Evolutionary conservation across 2,329 filamentous ascomycete species (phyloP), one percentile per base, ranked within the genome.

Genomic region (Claviceps pazoutovae): DNA sequence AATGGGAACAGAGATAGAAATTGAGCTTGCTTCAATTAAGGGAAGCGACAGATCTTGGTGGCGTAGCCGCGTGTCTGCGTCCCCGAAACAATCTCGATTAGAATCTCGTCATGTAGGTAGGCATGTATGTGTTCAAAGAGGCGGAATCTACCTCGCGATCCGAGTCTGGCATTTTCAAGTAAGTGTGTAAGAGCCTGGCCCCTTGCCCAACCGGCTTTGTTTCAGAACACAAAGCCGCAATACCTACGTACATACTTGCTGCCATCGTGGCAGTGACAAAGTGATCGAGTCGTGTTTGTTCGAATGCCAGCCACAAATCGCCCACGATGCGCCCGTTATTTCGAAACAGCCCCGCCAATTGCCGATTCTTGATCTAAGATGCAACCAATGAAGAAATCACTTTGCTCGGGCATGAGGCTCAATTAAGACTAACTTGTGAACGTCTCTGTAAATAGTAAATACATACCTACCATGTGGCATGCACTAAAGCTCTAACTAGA

Each of bases 71-170:
- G 17, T 41, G 7, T 21, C 26, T 41, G 48, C 17, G 48, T 37
- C 13, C 23, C 48, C 44, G 39, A 50, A 50, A 50, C 48, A 44
- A 43, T 44, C 48, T 50, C 48, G 48, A 50, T 44, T 38, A 21
- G 39, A 23, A 50, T 34, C 36, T 37, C 48, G 47, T 26, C 37
- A 49, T 11, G 36, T 11, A 42, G 3, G 13, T 48, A 26, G 16
- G 6, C 23, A 6, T 16, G 19, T 30, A 34, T 34, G 30, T 34
- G 9, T 11, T 11, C 9, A 11, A 34, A 11, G 30, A 34, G 8
- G 30, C 30, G 13, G 41, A 26, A 17, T 21, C 39, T 21, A 23
- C 48, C 23, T 23, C 17, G 38, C 11, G 21, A 42, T 30, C 6
- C 21, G 4, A 49, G 14, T 42, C 4, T 23, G 17, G 47, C 37